Evolutionary conservation across 192 early-diverging fungal genomes (phyloP).

Genomic region (Coemansia asiatica): DNA sequence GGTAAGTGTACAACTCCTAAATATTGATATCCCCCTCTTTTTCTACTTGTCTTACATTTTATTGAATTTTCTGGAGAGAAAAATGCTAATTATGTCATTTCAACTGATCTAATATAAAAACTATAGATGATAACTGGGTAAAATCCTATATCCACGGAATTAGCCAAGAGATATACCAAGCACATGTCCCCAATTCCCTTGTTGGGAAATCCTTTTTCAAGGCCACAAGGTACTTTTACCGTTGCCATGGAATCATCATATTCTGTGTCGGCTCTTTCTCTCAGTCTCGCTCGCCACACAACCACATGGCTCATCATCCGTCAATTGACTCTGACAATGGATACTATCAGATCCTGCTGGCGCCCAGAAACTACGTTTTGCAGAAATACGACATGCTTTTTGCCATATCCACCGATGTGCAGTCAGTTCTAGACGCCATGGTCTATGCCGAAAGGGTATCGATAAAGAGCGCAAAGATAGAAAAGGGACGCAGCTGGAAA

Average conservation of each 20-base stretch:
- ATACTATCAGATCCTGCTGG: slow-evolving; percentile 44
- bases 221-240: slow-evolving; percentile 48
- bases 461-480: slow-evolving; percentile 23
- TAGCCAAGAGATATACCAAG: slow-evolving; percentile 56
- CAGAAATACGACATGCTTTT: slow-evolving; percentile 51
- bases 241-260: slow-evolving; percentile 43
- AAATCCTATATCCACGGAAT: slow-evolving; percentile 51
- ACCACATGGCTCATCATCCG: slow-evolving; percentile 29
- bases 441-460: slow-evolving; percentile 41
- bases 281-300: slow-evolving; percentile 12
- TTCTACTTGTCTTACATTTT: no score
- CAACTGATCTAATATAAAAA: background rate
- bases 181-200: slow-evolving; percentile 35
- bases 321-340: slow-evolving; percentile 8
- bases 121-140: slow-evolving; percentile 50
- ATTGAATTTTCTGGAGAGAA: no score
- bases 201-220: slow-evolving; percentile 48
- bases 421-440: slow-evolving; percentile 37
- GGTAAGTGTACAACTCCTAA: slow-evolving; percentile 29
- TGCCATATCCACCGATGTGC: slow-evolving; percentile 46
- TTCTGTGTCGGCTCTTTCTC: slow-evolving; percentile 50
- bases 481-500: background rate
- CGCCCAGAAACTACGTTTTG: slow-evolving; percentile 42
- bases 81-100: no score
- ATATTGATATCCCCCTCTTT: no score